phyloP scores from a whole-genome alignment of 805 yeast genomes.

The Lipomyces chichibuensis region DNA sequence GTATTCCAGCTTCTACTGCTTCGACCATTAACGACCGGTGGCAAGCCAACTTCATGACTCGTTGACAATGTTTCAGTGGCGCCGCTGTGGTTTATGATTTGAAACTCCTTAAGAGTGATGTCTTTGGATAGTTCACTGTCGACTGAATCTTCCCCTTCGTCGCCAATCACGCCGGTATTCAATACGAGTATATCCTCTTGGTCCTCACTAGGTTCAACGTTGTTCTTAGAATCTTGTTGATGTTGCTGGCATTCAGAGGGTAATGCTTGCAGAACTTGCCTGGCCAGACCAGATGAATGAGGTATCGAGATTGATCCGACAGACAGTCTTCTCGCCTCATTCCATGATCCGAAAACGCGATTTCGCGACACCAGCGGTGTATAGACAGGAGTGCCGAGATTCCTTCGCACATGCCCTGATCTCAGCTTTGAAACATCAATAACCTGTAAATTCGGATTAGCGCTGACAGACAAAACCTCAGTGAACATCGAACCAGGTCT shows the following conservation, averaged over 20 bases:
- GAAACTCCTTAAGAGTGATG: neutral
- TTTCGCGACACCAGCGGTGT: neutral
- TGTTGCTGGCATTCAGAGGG: neutral
- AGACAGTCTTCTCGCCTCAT: neutral
- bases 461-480: neutral
- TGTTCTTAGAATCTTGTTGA: neutral
- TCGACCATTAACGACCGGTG: neutral
- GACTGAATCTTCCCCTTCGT: neutral
- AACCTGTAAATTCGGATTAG: neutral
- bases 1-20: neutral
- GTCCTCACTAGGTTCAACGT: neutral
- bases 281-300: neutral
- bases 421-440: neutral
- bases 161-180: neutral
- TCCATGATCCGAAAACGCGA: neutral
- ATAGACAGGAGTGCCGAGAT: neutral
- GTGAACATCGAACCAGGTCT: neutral
- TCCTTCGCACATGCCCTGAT: neutral
- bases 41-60: neutral
- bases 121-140: neutral
- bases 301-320: neutral
- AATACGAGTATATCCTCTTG: neutral
- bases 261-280: neutral
- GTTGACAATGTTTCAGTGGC: neutral
- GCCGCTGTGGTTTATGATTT: neutral